Evolutionary conservation across 768 basidiomycete species (phyloP).

Genomic region (Dioszegia crocea): DNA sequence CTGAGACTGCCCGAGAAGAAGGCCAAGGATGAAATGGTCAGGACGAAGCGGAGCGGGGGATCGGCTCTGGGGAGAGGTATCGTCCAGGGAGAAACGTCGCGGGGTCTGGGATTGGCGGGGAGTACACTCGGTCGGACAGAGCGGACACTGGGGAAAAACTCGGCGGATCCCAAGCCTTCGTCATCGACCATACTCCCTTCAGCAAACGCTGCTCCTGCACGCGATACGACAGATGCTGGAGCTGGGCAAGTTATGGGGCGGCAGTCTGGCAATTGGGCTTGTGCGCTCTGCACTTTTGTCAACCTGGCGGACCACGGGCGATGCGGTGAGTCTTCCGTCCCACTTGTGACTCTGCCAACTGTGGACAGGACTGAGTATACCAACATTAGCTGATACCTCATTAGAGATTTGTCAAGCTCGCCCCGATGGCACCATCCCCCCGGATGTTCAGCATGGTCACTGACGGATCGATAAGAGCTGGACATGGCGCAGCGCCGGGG

Average conservation of each 20-base stretch:
- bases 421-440: conserved; percentile 28
- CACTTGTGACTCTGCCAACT: too few relatives aligned
- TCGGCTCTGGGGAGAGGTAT: conserved; percentile 11
- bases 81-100: conserved; percentile 15
- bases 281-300: conserved; percentile 30
- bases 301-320: conserved; percentile 30
- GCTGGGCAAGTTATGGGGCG: too few relatives aligned
- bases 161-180: background rate
- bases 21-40: background rate
- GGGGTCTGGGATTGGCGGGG: conserved; percentile 9
- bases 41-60: background rate
- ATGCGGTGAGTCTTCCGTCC: conserved; percentile 27
- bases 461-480: background rate
- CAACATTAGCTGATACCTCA: conserved; percentile 9
- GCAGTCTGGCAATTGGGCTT: conserved; percentile 22
- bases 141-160: background rate
- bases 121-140: conserved; percentile 1
- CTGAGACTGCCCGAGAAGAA: background rate
- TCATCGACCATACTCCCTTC: background rate
- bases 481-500: background rate
- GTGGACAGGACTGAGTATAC: too few relatives aligned
- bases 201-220: too few relatives aligned
- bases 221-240: too few relatives aligned
- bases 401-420: conserved; percentile 39
- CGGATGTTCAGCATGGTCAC: conserved; percentile 1